These are phyloP conservation scores for Pholiota adiposa DNA, from an alignment of 1,284 basidiomycete genomes.

Conservation along the genomic window DNA sequence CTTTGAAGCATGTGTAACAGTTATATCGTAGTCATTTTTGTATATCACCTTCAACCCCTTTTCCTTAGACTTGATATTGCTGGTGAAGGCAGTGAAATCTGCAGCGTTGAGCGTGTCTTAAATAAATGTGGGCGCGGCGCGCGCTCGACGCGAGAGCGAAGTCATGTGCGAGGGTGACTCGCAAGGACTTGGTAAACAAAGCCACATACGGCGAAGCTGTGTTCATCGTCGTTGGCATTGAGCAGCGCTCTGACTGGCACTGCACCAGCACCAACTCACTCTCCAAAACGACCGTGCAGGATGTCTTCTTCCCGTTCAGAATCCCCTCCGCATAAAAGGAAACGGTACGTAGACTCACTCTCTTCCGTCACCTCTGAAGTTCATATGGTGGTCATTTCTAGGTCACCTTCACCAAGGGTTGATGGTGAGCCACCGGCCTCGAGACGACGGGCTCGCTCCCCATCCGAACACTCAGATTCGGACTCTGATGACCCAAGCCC, in stretches of 20 bases:
- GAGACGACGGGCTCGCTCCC: conserved; percentile 68
- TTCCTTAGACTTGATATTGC: too few species aligned
- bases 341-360: conserved; percentile 45
- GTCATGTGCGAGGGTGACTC: not conserved
- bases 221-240: conserved; percentile 10
- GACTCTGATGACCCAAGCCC: conserved; percentile 75
- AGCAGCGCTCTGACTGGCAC: conserved; percentile 10
- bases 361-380: not conserved
- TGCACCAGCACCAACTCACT: not conserved
- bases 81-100: too few species aligned
- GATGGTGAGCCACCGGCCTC: conserved; percentile 62
- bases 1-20: conserved; percentile 14
- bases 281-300: not conserved
- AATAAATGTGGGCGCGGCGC: too few species aligned
- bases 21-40: too few species aligned
- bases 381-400: conserved; percentile 26
- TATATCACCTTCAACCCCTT: too few species aligned
- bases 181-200: conserved; percentile 12
- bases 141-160: too few species aligned
- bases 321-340: conserved; percentile 52
- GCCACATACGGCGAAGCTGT: conserved; percentile 12
- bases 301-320: conserved; percentile 23
- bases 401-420: conserved; percentile 52
- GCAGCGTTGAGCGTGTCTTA: too few species aligned
- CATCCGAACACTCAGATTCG: conserved; percentile 43